Evolutionary conservation across 2,329 filamentous ascomycete genomes (phyloP), one percentile per base, ranked within the genome.

Genomic region (Cladorrhinum sp.): DNA sequence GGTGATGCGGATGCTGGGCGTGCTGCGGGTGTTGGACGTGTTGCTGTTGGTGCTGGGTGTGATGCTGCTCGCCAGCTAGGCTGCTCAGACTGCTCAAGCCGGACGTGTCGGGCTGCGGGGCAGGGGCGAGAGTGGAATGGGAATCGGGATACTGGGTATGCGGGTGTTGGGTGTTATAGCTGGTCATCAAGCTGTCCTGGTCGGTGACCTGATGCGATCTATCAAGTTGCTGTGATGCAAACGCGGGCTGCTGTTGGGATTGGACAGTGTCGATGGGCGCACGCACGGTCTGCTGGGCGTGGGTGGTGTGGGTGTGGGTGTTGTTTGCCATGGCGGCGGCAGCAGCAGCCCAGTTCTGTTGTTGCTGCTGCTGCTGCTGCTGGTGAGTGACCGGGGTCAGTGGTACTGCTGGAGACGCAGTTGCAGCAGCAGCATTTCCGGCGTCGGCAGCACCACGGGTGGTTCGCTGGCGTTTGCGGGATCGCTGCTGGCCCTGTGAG

Each of bases 221-320:
- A 26, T 71, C 67, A 21, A 70, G 66, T 39, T 69, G 68, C 59
- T 70, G 67, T 53, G 69, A 67, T 20, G 67, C 58, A 54, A 70
- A 69, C 23, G 62, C 58, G 28, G 67, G 62, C 57, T 66, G 66
- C 18, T 64, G 46, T 24, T 62, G 63, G 21, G 49, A 54, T 36
- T 61, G 61, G 64, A 70, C 69, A 49, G 67, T 69, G 66, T 71
- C 68, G 58, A 62, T 61, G 55, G 56, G 61, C 42, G 63, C 62
- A 56, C 68, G 67, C 67, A 68, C 66, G 66, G 66, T 54, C 62
- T 65, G 68, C 18, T 46, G 42, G 18, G 42, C 42, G 42, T 21
- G n/a, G n/a, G 36, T 16, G 36, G 12, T n/a, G 36, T 42, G 42
- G 28, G 56, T 26, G 53, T 68, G 67, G 24, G 46, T 24, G 39